Evolutionary conservation across 345 rosid genomes (phyloP).

Genomic region (Angophora floribunda): DNA sequence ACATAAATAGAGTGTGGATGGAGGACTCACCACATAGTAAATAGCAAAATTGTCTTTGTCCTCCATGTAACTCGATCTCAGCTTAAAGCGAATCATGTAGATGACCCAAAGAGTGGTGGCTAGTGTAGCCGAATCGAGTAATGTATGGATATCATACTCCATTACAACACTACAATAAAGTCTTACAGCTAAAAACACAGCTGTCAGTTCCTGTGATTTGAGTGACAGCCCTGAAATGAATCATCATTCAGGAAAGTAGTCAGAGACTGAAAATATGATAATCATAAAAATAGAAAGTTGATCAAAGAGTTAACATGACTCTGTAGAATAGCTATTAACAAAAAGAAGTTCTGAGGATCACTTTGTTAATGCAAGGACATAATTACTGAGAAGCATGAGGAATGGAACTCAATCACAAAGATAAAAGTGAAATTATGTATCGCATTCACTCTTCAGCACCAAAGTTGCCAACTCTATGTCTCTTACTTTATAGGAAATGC

Average conservation of each 20-base stretch:
- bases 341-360: background rate
- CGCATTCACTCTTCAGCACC: background rate
- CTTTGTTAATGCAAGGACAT: background rate
- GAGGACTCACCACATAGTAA: conserved; percentile 67
- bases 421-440: background rate
- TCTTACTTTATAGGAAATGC: background rate
- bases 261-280: background rate
- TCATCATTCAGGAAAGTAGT: background rate
- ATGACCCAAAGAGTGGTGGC: conserved; percentile 98
- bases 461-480: background rate
- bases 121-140: conserved; percentile 87
- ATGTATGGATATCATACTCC: conserved; percentile 96
- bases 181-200: conserved; percentile 81
- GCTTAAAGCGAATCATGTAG: conserved; percentile 84
- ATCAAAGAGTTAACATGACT: background rate
- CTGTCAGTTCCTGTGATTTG: conserved; percentile 92
- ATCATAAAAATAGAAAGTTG: background rate
- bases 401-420: background rate
- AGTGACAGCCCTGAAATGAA: conserved; percentile 69
- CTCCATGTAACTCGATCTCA: conserved; percentile 89
- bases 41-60: conserved; percentile 90
- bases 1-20: background rate
- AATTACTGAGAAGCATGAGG: background rate
- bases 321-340: background rate
- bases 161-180: conserved; percentile 94